Percentiles rank a stretch among this genome's conserved stretches.
phyloP scores from a whole-genome alignment of 2,329 filamentous ascomycete species.

The Beauveria bassiana region DNA sequence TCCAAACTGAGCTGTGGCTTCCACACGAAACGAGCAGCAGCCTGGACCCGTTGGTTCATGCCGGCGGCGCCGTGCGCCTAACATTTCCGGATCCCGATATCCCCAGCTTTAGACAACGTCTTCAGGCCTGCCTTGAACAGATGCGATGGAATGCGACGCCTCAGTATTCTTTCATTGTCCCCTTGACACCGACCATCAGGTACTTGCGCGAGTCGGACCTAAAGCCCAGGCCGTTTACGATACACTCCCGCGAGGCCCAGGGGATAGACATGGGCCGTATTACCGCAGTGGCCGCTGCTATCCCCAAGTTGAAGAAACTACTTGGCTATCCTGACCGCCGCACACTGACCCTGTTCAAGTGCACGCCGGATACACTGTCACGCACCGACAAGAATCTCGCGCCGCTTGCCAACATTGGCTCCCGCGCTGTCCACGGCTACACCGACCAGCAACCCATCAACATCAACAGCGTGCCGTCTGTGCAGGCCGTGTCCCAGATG shows the following conservation, averaged over 20 bases:
- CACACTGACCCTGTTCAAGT: slow-evolving; percentile 12
- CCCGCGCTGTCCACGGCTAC: slow-evolving; percentile 16
- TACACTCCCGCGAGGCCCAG: slow-evolving; percentile 14
- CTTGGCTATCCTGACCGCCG: slow-evolving; percentile 10
- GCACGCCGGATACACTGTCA: slow-evolving; percentile 13
- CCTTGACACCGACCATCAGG: background rate
- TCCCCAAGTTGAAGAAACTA: slow-evolving; percentile 15
- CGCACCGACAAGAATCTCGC: slow-evolving; percentile 15
- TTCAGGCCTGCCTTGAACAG: background rate
- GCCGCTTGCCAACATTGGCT: slow-evolving; percentile 14
- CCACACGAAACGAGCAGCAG: background rate
- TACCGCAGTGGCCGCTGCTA: slow-evolving; percentile 9
- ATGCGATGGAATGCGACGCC: background rate
- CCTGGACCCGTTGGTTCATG: slow-evolving; percentile 10
- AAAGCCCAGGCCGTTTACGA: slow-evolving; percentile 11
- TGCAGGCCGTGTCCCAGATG: slow-evolving; percentile 14
- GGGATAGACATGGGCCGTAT: slow-evolving; percentile 14
- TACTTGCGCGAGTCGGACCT: background rate
- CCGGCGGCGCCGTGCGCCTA: slow-evolving; percentile 8
- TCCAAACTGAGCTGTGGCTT: slow-evolving; percentile 14
- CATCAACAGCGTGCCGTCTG: slow-evolving; percentile 16
- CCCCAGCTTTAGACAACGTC: background rate
- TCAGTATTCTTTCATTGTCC: background rate
- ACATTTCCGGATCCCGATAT: slow-evolving; percentile 8
- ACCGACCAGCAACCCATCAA: slow-evolving; percentile 17